phyloP scores from a whole-genome alignment of 2,329 filamentous ascomycete species.

The Xylariaceae sp. region DNA sequence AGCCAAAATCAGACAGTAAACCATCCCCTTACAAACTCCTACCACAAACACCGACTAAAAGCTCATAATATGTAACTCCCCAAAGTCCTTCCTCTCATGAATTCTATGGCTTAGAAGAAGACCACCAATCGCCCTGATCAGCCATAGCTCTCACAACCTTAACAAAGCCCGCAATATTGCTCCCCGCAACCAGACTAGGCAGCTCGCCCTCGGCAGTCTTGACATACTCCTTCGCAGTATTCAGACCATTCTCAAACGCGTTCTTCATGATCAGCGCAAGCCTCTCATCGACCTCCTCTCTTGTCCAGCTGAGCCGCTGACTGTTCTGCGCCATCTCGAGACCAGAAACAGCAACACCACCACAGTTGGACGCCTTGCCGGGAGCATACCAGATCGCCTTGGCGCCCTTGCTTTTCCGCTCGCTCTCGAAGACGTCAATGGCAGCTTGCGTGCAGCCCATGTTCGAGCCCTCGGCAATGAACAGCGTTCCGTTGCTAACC shows the following conservation, averaged over 20 bases:
- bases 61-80: not conserved
- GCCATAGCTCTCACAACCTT: constrained; percentile 95
- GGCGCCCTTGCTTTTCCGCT: constrained; percentile 63
- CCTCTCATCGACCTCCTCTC: constrained; percentile 85
- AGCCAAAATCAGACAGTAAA: no score
- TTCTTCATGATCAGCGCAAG: constrained; percentile 94
- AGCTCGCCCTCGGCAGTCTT: constrained; percentile 63
- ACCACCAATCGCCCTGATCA: constrained; percentile 94
- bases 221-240: constrained; percentile 89
- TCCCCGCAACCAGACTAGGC: constrained; percentile 85
- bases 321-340: constrained; percentile 99
- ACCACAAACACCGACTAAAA: constrained; percentile 2
- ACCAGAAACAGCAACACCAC: constrained; percentile 94
- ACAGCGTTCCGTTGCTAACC: constrained; percentile 70
- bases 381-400: constrained; percentile 90
- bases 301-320: constrained; percentile 74
- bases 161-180: constrained; percentile 96
- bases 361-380: constrained; percentile 95
- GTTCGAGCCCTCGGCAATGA: constrained; percentile 95
- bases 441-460: constrained; percentile 98
- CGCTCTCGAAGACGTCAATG: constrained; percentile 85
- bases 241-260: constrained; percentile 84
- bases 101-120: no score
- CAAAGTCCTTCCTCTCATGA: no score
- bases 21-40: no score